Conservation (phyloP, 805 yeast species). For the Candida patagonica region DNA sequence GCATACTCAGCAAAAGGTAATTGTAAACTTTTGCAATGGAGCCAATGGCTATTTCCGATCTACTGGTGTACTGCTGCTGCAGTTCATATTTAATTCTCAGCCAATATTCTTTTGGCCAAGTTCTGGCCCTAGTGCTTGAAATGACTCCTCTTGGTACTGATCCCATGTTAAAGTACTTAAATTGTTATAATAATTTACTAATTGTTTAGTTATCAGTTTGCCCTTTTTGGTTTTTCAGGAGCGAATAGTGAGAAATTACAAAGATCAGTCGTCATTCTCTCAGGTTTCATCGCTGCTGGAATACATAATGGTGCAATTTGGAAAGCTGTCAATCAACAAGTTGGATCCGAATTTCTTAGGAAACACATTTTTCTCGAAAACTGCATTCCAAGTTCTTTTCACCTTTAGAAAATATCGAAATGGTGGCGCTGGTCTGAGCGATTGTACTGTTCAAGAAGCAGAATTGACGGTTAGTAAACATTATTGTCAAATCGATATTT, state of each 20-base stretch:
- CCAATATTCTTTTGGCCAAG: no score
- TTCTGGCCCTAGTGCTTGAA: no score
- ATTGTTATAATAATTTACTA: no score
- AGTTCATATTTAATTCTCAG: no score
- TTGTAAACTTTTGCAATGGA: no score
- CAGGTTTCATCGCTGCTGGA: conserved; percentile 20
- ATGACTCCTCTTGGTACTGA: no score
- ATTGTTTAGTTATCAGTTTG: conserved; percentile 15
- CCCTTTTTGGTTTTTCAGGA: conserved; percentile 19
- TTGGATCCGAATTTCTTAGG: conserved; percentile 18
- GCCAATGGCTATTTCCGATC: no score
- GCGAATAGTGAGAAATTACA: conserved; percentile 19
- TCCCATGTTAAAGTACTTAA: no score
- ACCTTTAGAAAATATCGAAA: conserved; percentile 21
- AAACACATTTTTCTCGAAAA: conserved; percentile 18
- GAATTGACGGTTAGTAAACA: no score
- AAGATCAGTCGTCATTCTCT: conserved; percentile 18
- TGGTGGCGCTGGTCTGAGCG: conserved; percentile 26
- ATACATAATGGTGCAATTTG: conserved; percentile 14
- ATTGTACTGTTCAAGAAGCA: conserved; percentile 14
- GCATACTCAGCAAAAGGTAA: no score
- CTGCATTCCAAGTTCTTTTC: conserved; percentile 17
- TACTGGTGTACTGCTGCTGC: no score
- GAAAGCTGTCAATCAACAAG: conserved; percentile 19
- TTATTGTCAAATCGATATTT: no score